Base-by-base conservation (phyloP, 768 basidiomycete species). In the Kwoniella dejecticola region DNA sequence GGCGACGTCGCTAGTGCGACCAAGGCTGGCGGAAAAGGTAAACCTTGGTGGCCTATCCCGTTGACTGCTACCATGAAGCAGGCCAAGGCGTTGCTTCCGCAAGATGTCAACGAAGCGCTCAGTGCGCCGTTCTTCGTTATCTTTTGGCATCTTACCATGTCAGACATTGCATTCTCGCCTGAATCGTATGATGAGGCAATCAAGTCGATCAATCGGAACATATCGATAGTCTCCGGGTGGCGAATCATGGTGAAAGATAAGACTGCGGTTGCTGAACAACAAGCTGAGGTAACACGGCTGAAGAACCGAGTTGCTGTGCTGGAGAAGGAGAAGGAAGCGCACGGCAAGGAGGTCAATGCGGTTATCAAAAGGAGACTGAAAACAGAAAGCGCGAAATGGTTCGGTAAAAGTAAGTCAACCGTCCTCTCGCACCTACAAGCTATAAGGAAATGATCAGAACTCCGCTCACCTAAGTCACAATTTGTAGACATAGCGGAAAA, bases 101-200 rank as follows among this genome's bases (percentile, higher is more conserved):
- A 89, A 88, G 93, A 77, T 55, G 88, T 77, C 21, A 48, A 58
- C 29, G 48, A 36, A 7, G 33, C 33, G 7, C 33, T 36, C 33
- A 96, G 95, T 2, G 88, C 92, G 27, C 89, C 87, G 2, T 98
- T 99, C 80, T 97, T 93, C 72, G 80, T 90, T 46, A 92, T 94
- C 2, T 99, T 97, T 81, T 99, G 96, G 96, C 94, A 97, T 77
- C 79, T 98, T 52, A 89, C 91, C 0, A 88, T 89, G 31, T 90
- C 92, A 71, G 96, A 99, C 77, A 83, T 98, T 31, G 81, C 85
- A 0, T 88, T 90, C 12, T 92, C 94, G 0, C 82, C 83, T 17
- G 73, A 85, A 5, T 85, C 85, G 61, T 99, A 98, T 63, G 87
- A 90, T 45, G 88, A 89, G 71, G 89, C 92, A 71, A 84, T 85